These are phyloP conservation scores for Fusarium papillatum DNA, from an alignment of 2,329 filamentous ascomycete genomes.

Conservation along the genomic window DNA sequence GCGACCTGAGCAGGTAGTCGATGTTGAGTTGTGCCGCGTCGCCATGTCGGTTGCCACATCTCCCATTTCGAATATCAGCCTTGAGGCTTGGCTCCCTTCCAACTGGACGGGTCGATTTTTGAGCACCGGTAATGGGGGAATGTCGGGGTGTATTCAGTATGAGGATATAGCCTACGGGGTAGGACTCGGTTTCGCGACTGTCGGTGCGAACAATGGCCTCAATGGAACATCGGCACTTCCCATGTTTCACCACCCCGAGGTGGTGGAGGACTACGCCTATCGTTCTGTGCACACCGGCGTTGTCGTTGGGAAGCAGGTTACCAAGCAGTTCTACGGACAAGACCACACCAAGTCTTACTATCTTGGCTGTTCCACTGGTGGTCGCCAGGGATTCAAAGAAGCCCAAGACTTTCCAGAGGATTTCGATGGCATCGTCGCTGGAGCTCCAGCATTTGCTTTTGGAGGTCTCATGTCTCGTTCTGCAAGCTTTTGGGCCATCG, in stretches of 20 bases:
- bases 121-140: slow-evolving; percentile 63
- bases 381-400: slow-evolving; percentile 68
- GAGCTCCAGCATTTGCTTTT: slow-evolving; percentile 63
- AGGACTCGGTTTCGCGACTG: slow-evolving; percentile 57
- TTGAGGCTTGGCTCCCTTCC: slow-evolving; percentile 62
- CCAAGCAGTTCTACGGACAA: slow-evolving; percentile 58
- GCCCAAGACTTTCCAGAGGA: slow-evolving; percentile 68
- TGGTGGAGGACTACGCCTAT: slow-evolving; percentile 32
- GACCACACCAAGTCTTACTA: slow-evolving; percentile 64
- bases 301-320: slow-evolving; percentile 28
- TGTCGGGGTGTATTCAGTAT: slow-evolving; percentile 60
- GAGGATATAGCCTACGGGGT: slow-evolving; percentile 52
- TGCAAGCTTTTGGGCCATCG: slow-evolving; percentile 27
- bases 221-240: slow-evolving; percentile 27
- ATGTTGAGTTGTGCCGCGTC: slow-evolving; percentile 34
- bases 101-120: slow-evolving; percentile 62
- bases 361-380: slow-evolving; percentile 71
- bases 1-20: slow-evolving; percentile 26
- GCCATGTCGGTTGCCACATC: slow-evolving; percentile 31
- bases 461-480: slow-evolving; percentile 33
- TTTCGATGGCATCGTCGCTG: slow-evolving; percentile 64
- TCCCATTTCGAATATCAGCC: slow-evolving; percentile 35
- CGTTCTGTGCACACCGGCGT: slow-evolving; percentile 34
- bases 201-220: slow-evolving; percentile 60
- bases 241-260: slow-evolving; percentile 26